These are phyloP conservation scores for Tricholoma saponaceum DNA, from an alignment of 768 basidiomycete species.

Conservation along the genomic window DNA sequence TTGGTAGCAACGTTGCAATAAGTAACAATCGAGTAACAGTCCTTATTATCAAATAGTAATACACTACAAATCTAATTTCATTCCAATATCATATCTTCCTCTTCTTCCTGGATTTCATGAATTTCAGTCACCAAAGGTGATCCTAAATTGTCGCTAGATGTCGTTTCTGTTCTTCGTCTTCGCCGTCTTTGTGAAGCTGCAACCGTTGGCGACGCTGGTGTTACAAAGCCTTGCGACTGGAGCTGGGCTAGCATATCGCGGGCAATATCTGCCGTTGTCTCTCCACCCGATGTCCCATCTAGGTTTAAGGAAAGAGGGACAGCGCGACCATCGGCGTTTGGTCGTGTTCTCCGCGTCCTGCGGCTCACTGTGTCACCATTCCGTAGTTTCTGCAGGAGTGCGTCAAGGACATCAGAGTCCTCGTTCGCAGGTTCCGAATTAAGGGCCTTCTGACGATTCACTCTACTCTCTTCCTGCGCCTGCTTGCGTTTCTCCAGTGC, in stretches of 20 bases:
- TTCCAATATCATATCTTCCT: too few species aligned
- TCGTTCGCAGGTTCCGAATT: conserved; percentile 38
- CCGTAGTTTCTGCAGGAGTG: conserved; percentile 64
- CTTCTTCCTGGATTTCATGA: conserved; percentile 18
- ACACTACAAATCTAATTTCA: too few species aligned
- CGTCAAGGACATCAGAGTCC: conserved; percentile 65
- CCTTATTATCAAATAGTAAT: too few species aligned
- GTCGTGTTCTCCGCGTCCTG: conserved; percentile 46
- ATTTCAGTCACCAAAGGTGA: conserved; percentile 32
- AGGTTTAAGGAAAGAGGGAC: conserved; percentile 31
- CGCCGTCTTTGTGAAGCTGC: conserved; percentile 33
- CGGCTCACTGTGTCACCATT: conserved; percentile 64
- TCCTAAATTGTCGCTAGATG: conserved; percentile 23
- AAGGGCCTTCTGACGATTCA: conserved; percentile 46
- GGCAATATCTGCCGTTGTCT: conserved; percentile 48
- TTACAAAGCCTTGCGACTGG: conserved; percentile 64
- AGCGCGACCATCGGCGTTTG: conserved; percentile 31
- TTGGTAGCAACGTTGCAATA: too few species aligned
- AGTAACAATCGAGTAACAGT: neutral
- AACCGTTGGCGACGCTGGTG: conserved; percentile 45
- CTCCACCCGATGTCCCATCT: conserved; percentile 28
- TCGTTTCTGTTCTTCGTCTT: conserved; percentile 30
- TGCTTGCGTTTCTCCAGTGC: conserved; percentile 68
- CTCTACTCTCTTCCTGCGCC: conserved; percentile 58
- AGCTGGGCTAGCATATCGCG: conserved; percentile 73